phyloP scores from a whole-genome alignment of 2,329 filamentous ascomycete genomes.

The Microthyrium microscopicum region DNA sequence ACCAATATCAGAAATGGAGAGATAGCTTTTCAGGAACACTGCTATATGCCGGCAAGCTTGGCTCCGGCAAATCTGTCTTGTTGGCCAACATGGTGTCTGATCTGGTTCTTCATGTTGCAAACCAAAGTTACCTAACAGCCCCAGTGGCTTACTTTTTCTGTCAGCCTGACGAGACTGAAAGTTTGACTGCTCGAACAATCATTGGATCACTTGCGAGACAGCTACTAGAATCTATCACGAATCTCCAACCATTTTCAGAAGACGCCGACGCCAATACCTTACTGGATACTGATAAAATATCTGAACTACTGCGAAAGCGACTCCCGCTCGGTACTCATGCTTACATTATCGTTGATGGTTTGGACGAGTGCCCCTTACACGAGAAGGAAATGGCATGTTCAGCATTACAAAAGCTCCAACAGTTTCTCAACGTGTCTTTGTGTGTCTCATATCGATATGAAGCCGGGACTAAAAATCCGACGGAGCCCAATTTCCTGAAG shows the following conservation, averaged over 20 bases:
- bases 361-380: constrained; percentile 16
- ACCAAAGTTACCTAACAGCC: background rate
- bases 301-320: constrained; percentile 11
- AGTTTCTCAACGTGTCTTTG: constrained; percentile 11
- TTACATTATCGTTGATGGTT: constrained; percentile 20
- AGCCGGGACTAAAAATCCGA: constrained; percentile 9
- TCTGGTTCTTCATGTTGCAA: too few relatives aligned
- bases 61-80: constrained; percentile 29
- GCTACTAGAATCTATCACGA: constrained; percentile 15
- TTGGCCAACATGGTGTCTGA: constrained; percentile 23
- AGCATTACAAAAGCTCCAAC: constrained; percentile 13
- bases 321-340: constrained; percentile 11
- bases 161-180: constrained; percentile 13
- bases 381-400: constrained; percentile 10
- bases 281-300: too few relatives aligned
- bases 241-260: constrained; percentile 7
- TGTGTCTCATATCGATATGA: constrained; percentile 16
- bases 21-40: too few relatives aligned
- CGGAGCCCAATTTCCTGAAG: constrained; percentile 6
- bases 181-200: constrained; percentile 13
- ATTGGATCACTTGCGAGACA: constrained; percentile 19
- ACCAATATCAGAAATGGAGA: too few relatives aligned
- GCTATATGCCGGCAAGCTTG: constrained; percentile 24
- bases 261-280: too few relatives aligned
- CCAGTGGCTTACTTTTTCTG: constrained; percentile 16